Evolutionary conservation across 306 rosid genomes (phyloP).

Genomic region (Ammopiptanthus mongolicus): DNA sequence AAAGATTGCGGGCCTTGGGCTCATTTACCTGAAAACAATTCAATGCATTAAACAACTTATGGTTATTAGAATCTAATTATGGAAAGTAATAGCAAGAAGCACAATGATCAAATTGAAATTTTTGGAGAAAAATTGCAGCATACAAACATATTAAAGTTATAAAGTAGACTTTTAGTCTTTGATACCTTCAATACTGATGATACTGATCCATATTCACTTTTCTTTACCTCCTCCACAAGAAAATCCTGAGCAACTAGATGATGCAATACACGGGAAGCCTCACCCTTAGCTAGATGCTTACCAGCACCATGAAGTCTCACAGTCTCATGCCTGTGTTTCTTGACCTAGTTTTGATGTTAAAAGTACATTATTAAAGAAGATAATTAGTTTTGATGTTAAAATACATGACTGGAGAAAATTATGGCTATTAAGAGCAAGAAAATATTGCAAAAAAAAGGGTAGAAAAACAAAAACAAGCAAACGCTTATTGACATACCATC

Average conservation of each 20-base stretch:
- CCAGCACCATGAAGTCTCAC: conserved; percentile 82
- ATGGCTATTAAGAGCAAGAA: conserved; percentile 3
- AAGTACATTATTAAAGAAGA: conserved; percentile 16
- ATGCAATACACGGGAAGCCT: conserved; percentile 88
- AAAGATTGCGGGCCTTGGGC: conserved; percentile 38
- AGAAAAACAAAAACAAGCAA: neutral
- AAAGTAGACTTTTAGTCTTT: conserved; percentile 12
- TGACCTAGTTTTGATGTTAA: conserved; percentile 54
- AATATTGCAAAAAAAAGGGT: neutral
- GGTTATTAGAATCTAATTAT: conserved; percentile 13
- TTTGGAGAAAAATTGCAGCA: conserved; percentile 4
- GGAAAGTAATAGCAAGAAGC: conserved; percentile 3
- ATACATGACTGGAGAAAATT: neutral
- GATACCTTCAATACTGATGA: conserved; percentile 80
- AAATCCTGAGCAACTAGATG: conserved; percentile 78
- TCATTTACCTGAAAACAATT: conserved; percentile 59
- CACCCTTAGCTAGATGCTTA: conserved; percentile 79
- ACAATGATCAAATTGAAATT: neutral
- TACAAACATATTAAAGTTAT: neutral
- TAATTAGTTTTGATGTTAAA: neutral
- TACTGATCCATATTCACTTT: conserved; percentile 92
- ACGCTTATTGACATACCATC: conserved; percentile 48
- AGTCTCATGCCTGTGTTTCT: conserved; percentile 74
- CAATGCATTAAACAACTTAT: conserved; percentile 11
- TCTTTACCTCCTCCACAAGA: conserved; percentile 85